Evolutionary conservation across 495 filamentous ascomycete genomes (phyloP).

Genomic region (Penicillium riverlandense): DNA sequence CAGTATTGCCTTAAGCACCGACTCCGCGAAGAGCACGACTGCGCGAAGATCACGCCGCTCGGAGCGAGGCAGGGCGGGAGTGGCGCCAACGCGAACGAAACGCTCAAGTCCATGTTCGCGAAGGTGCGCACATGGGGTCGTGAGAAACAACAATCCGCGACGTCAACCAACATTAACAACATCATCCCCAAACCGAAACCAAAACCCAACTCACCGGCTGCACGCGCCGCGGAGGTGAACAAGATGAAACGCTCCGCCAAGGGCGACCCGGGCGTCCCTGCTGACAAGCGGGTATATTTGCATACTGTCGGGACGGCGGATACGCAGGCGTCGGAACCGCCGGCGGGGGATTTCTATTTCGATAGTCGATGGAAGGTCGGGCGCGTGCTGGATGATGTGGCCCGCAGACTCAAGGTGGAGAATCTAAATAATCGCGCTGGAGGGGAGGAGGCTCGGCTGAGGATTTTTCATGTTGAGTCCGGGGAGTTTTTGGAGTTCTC

Average conservation of each 20-base stretch:
- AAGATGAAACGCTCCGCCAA: slow-evolving; percentile 78
- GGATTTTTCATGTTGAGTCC: slow-evolving; percentile 88
- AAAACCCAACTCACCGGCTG: slow-evolving; percentile 52
- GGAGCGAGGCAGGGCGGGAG: slow-evolving; percentile 40
- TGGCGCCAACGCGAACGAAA: slow-evolving; percentile 29
- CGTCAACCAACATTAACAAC: slow-evolving; percentile 26
- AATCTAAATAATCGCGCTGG: slow-evolving; percentile 82
- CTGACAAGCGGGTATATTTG: slow-evolving; percentile 77
- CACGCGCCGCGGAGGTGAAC: slow-evolving; percentile 57
- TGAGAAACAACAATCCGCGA: slow-evolving; percentile 40
- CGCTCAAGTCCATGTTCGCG: slow-evolving; percentile 52
- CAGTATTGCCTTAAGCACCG: slow-evolving; percentile 92
- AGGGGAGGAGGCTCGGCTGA: slow-evolving; percentile 67
- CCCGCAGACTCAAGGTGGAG: slow-evolving; percentile 68
- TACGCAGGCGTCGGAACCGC: slow-evolving; percentile 69
- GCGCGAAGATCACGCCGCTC: slow-evolving; percentile 60
- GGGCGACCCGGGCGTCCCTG: slow-evolving; percentile 72
- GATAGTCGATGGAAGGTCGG: slow-evolving; percentile 82
- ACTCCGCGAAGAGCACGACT: slow-evolving; percentile 81
- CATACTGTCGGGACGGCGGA: slow-evolving; percentile 71
- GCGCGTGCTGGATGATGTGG: slow-evolving; percentile 79
- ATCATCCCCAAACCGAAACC: slow-evolving; percentile 41
- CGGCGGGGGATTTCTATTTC: slow-evolving; percentile 78
- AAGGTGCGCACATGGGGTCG: slow-evolving; percentile 62
- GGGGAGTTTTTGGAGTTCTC: slow-evolving; percentile 79